Evolutionary conservation across 1,139 yeast species (phyloP), one percentile per base, ranked within the genome.

Genomic region (Hansenula sp.): DNA sequence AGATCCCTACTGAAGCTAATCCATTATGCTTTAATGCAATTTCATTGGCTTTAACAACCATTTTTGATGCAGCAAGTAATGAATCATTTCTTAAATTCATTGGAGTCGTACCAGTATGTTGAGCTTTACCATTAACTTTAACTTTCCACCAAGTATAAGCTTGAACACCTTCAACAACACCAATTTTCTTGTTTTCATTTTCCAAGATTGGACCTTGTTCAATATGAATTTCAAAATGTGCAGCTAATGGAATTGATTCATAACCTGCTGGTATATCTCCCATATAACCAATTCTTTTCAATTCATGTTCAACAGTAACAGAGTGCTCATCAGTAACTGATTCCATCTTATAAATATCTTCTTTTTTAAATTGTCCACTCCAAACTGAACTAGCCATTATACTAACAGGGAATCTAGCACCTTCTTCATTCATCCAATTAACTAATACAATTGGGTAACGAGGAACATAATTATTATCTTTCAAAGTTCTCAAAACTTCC

Each of bases 51-150:
- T 66, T 68, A 7, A 67, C 65, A 35, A 81, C 75, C 69, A 82
- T 73, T 45, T 66, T 67, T 4, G 86, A 66, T 12, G 82, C 73
- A 2, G 79, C 74, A 18, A 78, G 65, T 40, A 82, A 55, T 0
- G 89, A 79, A 60, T 82, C 90, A 21, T 74, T 68, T 50, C 90
- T 70, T 33, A 74, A 66, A 33, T 62, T 60, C 65, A 82, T 63
- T n/a, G 89, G 89, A 0, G 90, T 82, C 1, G 89, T 79, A 18
- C 90, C 90, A 0, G 89, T 77, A 56, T 82, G 90, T 36, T 78
- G 79, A 4, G 85, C 81, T 50, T 69, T 72, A 22, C 90, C 90
- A 17, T 52, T 61, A 17, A 82, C 72, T 19, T 61, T 68, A 16
- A 79, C 68, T 38, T 69, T 73, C 44, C 69, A 66, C 89, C 90